Evolutionary conservation across 306 rosid genomes (phyloP), one percentile per base, ranked within the genome.

Genomic region (Spatholobus suberectus): DNA sequence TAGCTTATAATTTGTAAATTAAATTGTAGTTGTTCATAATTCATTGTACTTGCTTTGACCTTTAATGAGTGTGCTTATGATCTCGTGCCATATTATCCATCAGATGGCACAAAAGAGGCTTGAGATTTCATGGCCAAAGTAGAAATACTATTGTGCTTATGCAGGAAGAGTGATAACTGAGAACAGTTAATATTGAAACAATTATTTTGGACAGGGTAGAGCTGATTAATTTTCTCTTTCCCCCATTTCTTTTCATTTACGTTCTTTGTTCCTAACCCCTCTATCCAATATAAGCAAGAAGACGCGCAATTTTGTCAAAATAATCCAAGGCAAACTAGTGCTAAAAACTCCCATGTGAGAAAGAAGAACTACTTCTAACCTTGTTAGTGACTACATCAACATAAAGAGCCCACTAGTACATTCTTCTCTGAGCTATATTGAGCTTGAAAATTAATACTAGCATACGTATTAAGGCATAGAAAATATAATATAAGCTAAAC

Each of bases 1-100:
- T 63, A 75, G 83, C 35, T 62, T 81, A 78, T 77, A 68, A 76
- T 81, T 57, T 73, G 81, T 73, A 66, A 55, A 73, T 54, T 79
- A 32, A 13, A 63, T 44, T 72, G 77, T 73, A 57, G 58, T 15
- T 84, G 76, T 61, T 72, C 77, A 43, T 71, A 38, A 63, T 44
- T 76, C 18, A 41, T 23, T 46, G 70, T 32, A 51, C 26, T 62
- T 20, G 10, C 69, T 24, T 52, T 68, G 52, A 52, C 58, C 32
- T 13, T 4, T 52, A 20, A 46, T 35, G 43, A 47, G 46, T 37
- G 54, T 81, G 43, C 29, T 81, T 32, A 8, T 63, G 23, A 21
- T 14, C 68, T 61, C 68, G 8, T 12, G 24, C n/a, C n/a, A n/a
- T 23, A 24, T 8, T 58, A 37, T 13, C 34, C 69, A 29, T 29